Evolutionary conservation across 306 rosid species (phyloP), one percentile per base, ranked within the genome.

Genomic region (Malus fusca): DNA sequence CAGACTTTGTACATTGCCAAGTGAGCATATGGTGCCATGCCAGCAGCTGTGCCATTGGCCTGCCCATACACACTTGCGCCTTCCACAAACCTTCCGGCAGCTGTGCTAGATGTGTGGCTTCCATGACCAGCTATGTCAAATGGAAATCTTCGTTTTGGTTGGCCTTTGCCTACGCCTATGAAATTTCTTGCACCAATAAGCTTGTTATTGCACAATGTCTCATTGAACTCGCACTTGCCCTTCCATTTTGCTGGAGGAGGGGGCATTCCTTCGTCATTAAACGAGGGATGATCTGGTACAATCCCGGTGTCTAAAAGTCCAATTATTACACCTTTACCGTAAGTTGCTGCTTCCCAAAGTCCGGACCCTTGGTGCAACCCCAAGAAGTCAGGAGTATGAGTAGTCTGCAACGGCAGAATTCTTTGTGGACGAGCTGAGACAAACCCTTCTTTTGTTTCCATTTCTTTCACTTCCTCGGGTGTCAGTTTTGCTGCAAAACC

Each of bases 241-340:
- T 86, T 91, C 97, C 97, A 91, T 80, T 83, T 89, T 4, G 87
- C 65, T 7, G 97, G 97, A 0, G 97, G 97, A 2, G 90, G 86
- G 3, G 85, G 79, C 42, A 91, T 79, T 78, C 92, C 93, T 19
- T 35, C 86, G 31, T 83, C 93, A 17, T 23, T 69, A 67, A 91
- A 89, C 17, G 93, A 91, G 44, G 97, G 97, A 80, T 91, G 97
- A 23, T 19, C 60, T 2, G 89, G 88, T 12, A 56, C 53, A 66
- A 86, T 81, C 26, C 94, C 97, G 0, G 87, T 66, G 46, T 91
- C 97, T 40, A 91, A 15, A 43, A 91, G 74, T 60, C 97, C 97
- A 60, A 91, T 82, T 28, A 89, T 89, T 71, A 89, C 79, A 6
- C 97, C 92, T 72, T 86, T 82, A 28, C 97, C 97, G 21, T 86